These are phyloP conservation scores for Linnemannia hyalina DNA, from an alignment of 192 early-diverging fungal genomes.

Conservation along the genomic window DNA sequence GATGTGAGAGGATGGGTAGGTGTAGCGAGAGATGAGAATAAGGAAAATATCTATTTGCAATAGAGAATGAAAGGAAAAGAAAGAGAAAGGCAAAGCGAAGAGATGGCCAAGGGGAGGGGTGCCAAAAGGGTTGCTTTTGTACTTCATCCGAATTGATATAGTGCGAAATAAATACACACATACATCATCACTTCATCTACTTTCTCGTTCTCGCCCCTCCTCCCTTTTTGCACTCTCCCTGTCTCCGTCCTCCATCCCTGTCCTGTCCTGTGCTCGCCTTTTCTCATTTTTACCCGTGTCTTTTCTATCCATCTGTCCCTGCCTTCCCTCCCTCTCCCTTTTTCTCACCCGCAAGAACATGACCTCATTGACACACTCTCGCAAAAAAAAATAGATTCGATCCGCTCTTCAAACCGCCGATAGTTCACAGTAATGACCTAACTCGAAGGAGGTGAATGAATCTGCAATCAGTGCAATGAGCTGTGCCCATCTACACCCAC, in stretches of 20 bases:
- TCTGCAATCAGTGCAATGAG: background rate
- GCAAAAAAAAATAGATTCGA: background rate
- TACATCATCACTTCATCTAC: background rate
- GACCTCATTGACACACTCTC: background rate
- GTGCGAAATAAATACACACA: background rate
- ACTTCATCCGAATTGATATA: background rate
- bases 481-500: background rate
- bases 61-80: background rate
- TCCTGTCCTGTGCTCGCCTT: background rate
- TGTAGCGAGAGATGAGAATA: background rate
- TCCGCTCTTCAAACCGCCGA: background rate
- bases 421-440: background rate
- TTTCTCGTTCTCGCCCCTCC: background rate
- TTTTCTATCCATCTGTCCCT: background rate
- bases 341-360: background rate
- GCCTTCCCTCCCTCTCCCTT: background rate
- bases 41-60: background rate
- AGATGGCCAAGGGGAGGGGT: background rate
- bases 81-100: background rate
- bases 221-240: too few relatives aligned
- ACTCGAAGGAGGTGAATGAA: background rate
- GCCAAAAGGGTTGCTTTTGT: background rate
- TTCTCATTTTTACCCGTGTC: background rate
- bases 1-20: background rate
- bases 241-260: background rate